A percentile compares a stretch with the other conserved stretches of the same genome.
Conservation (phyloP, 805 yeast species). For the Candida qinlingensis region DNA sequence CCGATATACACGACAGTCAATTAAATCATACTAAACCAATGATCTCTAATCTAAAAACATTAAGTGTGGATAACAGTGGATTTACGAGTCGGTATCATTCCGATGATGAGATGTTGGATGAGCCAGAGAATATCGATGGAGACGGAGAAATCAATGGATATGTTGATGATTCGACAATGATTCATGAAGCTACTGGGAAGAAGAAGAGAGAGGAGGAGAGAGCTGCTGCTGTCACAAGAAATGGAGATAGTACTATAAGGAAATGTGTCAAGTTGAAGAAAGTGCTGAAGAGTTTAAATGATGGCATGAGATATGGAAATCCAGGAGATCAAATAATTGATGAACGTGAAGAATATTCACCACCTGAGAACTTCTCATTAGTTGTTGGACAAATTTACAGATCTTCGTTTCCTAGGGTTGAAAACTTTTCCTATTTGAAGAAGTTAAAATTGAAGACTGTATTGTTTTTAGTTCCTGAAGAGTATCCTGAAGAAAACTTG, state of each 20-base stretch:
- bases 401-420: constrained; percentile 83
- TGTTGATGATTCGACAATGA: neutral
- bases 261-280: constrained; percentile 16
- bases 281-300: constrained; percentile 12
- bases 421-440: constrained; percentile 67
- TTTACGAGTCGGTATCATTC: constrained; percentile 8
- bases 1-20: neutral
- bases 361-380: constrained; percentile 91
- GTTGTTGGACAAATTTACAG: constrained; percentile 78
- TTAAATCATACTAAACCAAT: neutral
- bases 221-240: neutral
- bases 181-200: neutral
- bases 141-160: constrained; percentile 7
- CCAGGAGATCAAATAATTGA: constrained; percentile 16
- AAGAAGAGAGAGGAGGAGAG: neutral
- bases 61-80: constrained; percentile 1
- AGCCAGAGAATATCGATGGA: constrained; percentile 3
- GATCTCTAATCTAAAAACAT: neutral
- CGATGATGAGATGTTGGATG: constrained; percentile 18
- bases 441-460: constrained; percentile 65
- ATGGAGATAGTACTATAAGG: neutral
- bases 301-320: constrained; percentile 1
- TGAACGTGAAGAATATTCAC: constrained; percentile 26
- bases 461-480: constrained; percentile 84
- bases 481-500: constrained; percentile 73